Base-by-base conservation (phyloP, 371 early-diverging fungal genomes). In the Haplosporangium sp. region DNA sequence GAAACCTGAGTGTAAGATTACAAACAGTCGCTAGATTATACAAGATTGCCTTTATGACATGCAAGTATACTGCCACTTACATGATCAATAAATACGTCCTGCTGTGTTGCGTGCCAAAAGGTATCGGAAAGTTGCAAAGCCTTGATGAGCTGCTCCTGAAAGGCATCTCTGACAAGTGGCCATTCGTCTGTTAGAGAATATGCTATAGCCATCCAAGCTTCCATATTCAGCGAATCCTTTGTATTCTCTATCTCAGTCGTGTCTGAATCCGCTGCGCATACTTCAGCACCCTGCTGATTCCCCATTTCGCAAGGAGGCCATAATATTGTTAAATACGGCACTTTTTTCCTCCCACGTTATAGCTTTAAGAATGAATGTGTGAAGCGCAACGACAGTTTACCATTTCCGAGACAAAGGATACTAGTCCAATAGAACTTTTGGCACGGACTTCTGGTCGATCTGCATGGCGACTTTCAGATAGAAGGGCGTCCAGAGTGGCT, bases 391-490 rank as follows among this genome's bases (percentile, higher is more conserved):
- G 18, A 40, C 21, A 4, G 11, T 0, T 40, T 63, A 60, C 74
- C 55, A 55, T 41, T 16, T 59, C 62, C 6, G 38, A 12, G 2
- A 66, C 63, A 59, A 76, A 29, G 62, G 66, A 55, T 12, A 70
- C 54, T 36, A 70, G 67, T 2, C 59, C 76, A 6, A 76, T 62
- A 0, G 71, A 76, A 41, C 59, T 69, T 29, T 62, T 76, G 13
- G 76, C 76, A 8, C 76, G 70, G 12, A 64, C 37, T 36, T 76
- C 76, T 4, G 76, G 76, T 13, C 71, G 71, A 51, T 76, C 67
- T 23, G 62, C 23, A 10, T 36, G 54, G 36, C 20, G 41, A 23
- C 64, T 70, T 12, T 66, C 59, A 10, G 56, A 55, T 52, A 70
- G 7, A n/a, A 76, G 64, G 5, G 36, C 21, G 20, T 62, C 47